A percentile compares a stretch with the other conserved stretches of the same genome.
These are phyloP conservation scores for Grosmannia huntii DNA, from an alignment of 2,329 filamentous ascomycete genomes.

Conservation along the genomic window DNA sequence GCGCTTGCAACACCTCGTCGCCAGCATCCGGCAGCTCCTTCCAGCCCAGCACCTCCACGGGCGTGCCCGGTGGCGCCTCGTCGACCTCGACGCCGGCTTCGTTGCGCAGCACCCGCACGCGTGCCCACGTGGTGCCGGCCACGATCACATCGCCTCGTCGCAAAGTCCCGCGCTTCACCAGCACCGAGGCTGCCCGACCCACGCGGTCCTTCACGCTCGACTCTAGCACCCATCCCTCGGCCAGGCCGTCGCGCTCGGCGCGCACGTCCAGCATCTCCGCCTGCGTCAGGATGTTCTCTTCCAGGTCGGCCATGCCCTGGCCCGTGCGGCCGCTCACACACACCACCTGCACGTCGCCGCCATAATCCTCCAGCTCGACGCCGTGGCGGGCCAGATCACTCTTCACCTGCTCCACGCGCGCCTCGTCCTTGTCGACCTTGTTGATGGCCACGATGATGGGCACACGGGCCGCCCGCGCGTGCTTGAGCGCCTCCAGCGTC, in stretches of 20 bases:
- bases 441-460: constrained; percentile 97
- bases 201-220: constrained; percentile 66
- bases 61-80: constrained; percentile 74
- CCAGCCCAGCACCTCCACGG: constrained; percentile 94
- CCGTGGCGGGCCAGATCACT: constrained; percentile 71
- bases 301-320: constrained; percentile 77
- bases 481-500: constrained; percentile 90
- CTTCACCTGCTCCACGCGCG: constrained; percentile 74
- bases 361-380: constrained; percentile 87
- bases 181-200: constrained; percentile 76
- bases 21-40: constrained; percentile 70
- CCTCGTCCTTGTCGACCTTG: constrained; percentile 84
- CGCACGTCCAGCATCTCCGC: constrained; percentile 86
- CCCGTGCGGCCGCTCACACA: constrained; percentile 90
- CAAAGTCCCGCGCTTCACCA: constrained; percentile 79
- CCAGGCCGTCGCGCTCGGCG: constrained; percentile 61
- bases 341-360: constrained; percentile 87
- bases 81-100: constrained; percentile 63
- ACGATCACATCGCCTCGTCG: constrained; percentile 71
- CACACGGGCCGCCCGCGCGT: constrained; percentile 74
- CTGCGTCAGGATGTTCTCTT: constrained; percentile 77
- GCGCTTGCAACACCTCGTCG: constrained; percentile 74
- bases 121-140: constrained; percentile 78
- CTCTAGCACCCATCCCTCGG: constrained; percentile 91
- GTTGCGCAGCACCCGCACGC: constrained; percentile 71